Percentiles rank a stretch among this genome's conserved stretches.
Conservation (phyloP, 805 yeast species). For the Metschnikowia continentalis region DNA sequence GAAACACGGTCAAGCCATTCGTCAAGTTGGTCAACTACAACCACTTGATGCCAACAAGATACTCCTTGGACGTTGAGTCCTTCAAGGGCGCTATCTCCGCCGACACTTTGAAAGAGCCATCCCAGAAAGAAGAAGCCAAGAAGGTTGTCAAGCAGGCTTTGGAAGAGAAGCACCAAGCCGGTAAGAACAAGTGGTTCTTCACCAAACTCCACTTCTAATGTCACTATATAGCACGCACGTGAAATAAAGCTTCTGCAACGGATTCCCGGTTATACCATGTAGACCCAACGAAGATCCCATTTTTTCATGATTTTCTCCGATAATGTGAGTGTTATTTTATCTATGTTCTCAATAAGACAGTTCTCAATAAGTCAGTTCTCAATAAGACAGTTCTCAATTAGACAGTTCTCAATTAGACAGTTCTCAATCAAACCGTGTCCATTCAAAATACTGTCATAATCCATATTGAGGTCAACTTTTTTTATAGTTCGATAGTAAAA, state of each 20-base stretch:
- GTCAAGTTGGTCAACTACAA: constrained; percentile 99
- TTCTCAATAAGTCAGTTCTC: too few relatives aligned
- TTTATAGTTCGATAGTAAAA: too few relatives aligned
- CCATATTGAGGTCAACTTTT: too few relatives aligned
- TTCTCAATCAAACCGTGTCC: too few relatives aligned
- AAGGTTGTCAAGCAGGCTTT: constrained; percentile 98
- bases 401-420: too few relatives aligned
- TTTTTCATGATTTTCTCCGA: too few relatives aligned
- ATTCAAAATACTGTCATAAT: too few relatives aligned
- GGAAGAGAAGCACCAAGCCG: constrained; percentile 99
- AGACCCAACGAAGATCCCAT: too few relatives aligned
- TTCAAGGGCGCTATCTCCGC: constrained; percentile 88
- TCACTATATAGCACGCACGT: constrained; percentile 19
- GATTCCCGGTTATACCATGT: not conserved
- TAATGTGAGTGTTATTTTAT: too few relatives aligned
- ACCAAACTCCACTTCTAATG: constrained; percentile 88
- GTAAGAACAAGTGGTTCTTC: constrained; percentile 99
- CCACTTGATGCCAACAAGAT: constrained; percentile 99
- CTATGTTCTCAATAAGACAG: too few relatives aligned
- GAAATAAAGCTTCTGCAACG: constrained; percentile 21
- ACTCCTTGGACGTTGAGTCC: constrained; percentile 93
- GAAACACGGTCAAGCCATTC: constrained; percentile 98
- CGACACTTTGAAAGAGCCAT: constrained; percentile 94
- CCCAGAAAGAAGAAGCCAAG: constrained; percentile 98
- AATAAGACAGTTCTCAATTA: too few relatives aligned